phyloP scores from a whole-genome alignment of 2,329 filamentous ascomycete species.

The Dryadomyces quercivorus region DNA sequence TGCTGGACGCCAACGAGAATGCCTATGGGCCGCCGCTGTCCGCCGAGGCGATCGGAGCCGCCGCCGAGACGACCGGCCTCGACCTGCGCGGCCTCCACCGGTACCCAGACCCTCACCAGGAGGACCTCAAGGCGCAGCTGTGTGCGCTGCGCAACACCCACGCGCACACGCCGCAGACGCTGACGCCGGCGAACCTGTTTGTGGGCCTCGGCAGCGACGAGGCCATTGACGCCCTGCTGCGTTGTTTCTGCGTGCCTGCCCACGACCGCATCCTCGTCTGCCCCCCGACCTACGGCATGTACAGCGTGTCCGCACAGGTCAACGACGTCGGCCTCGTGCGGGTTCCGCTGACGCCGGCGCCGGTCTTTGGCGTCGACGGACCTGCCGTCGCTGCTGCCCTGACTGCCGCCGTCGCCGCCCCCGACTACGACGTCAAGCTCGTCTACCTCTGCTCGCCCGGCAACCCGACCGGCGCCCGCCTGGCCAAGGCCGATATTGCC shows the following conservation, averaged over 20 bases:
- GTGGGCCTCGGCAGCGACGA: constrained; percentile 95
- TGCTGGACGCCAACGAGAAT: constrained; percentile 97
- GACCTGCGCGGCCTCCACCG: constrained; percentile 78
- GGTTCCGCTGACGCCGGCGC: constrained; percentile 64
- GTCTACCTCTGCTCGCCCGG: constrained; percentile 90
- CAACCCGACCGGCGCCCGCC: constrained; percentile 76
- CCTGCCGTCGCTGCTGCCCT: constrained; percentile 55
- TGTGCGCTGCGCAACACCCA: constrained; percentile 82
- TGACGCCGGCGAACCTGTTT: constrained; percentile 77
- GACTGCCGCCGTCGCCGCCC: constrained; percentile 1
- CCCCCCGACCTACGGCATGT: constrained; percentile 98
- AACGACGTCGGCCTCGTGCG: constrained; percentile 83
- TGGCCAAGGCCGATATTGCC: constrained; percentile 63
- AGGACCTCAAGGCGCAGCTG: constrained; percentile 71
- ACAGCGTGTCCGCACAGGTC: constrained; percentile 82
- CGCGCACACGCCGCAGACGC: constrained; percentile 58
- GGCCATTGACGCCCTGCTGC: constrained; percentile 85
- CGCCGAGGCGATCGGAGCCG: constrained; percentile 70
- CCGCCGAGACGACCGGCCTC: constrained; percentile 48
- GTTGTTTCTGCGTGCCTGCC: constrained; percentile 83
- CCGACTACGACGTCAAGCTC: constrained; percentile 59
- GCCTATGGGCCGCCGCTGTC: constrained; percentile 76
- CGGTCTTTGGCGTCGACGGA: constrained; percentile 63
- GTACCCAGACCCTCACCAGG: constrained; percentile 94
- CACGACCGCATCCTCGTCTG: constrained; percentile 87